Evolutionary conservation across 495 filamentous ascomycete genomes (phyloP), one percentile per base, ranked within the genome.

Genomic region (Tuber indicum): DNA sequence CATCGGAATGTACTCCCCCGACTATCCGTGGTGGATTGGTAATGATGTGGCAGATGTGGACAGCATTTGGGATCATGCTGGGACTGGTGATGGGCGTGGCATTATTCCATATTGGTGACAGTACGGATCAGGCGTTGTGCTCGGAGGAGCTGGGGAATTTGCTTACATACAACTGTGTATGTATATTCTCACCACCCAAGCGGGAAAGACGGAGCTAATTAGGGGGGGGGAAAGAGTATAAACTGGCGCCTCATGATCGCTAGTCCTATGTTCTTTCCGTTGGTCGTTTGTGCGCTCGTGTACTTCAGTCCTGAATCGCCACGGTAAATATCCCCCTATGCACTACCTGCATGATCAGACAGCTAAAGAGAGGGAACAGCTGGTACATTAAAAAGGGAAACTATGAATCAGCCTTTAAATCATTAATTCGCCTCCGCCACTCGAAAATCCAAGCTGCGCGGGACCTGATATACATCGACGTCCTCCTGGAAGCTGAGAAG

Each of bases 41-140:
- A 7, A 91, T 92, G 90, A 89, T 91, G 81, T 94, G 93, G 92
- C 93, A 94, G 83, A 90, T 93, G 88, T 94, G 91, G 91, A 93
- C 91, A 0, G 92, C 92, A 7, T 94, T 93, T 75, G 92, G 92
- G 0, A 92, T 94, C 80, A 90, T 93, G 87, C 72, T 93, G 9
- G 92, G 92, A 7, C 92, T 91, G 81, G 87, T 88, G 2, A 88
- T 89, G 9, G 90, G 91, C 80, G 84, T 94, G 6, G 91, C 88
- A 17, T 92, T 96, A 82, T 90, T 89, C 80, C 81, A 88, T 44
- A 89, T 93, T 36, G 58, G 58, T 7, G 88, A 76, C 85, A 85
- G 76, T 86, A 86, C 71, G 85, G 87, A 74, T 87, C 87, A 78
- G 76, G 42, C 0, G 12, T 6, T 66, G 58, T 66, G 58, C 26